Percentiles rank a stretch among this genome's conserved stretches.
These are phyloP conservation scores for Tuber aestivum DNA, from an alignment of 495 filamentous ascomycete genomes.

Conservation along the genomic window DNA sequence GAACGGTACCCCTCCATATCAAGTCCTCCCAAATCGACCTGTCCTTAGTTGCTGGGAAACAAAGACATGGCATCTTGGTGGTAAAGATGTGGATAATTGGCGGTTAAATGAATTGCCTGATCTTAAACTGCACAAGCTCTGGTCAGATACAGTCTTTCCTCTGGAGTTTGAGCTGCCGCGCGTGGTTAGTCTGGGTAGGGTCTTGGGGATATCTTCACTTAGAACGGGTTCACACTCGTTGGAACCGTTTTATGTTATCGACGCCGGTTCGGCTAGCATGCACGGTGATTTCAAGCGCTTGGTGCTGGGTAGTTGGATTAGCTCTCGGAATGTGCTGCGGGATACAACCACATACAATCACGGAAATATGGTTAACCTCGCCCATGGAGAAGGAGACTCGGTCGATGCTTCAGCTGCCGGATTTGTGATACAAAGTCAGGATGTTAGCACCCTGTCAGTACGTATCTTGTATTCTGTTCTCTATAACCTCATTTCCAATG, in stretches of 20 bases:
- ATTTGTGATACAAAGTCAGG: too few species aligned
- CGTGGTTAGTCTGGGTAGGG: neutral
- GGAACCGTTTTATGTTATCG: neutral
- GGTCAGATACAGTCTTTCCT: neutral
- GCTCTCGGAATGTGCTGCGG: neutral
- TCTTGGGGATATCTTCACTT: neutral
- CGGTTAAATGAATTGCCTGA: neutral
- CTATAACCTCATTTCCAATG: too few species aligned
- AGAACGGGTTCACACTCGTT: neutral
- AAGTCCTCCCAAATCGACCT: neutral
- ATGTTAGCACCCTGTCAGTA: too few species aligned
- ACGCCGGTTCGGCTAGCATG: neutral
- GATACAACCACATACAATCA: too few species aligned
- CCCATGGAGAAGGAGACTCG: too few species aligned
- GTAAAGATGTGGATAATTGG: neutral
- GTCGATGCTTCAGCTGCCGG: too few species aligned
- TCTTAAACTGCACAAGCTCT: neutral
- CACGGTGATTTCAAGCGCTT: neutral
- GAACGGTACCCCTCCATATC: neutral
- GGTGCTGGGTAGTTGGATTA: neutral
- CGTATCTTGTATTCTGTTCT: too few species aligned
- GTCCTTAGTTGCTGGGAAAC: neutral
- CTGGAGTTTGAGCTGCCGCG: accelerated
- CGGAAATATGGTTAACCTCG: too few species aligned
- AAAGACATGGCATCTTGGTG: neutral